Conservation (phyloP, 225 moss, liverwort and hornwort genomes). For the Thuidium tamariscinum region DNA sequence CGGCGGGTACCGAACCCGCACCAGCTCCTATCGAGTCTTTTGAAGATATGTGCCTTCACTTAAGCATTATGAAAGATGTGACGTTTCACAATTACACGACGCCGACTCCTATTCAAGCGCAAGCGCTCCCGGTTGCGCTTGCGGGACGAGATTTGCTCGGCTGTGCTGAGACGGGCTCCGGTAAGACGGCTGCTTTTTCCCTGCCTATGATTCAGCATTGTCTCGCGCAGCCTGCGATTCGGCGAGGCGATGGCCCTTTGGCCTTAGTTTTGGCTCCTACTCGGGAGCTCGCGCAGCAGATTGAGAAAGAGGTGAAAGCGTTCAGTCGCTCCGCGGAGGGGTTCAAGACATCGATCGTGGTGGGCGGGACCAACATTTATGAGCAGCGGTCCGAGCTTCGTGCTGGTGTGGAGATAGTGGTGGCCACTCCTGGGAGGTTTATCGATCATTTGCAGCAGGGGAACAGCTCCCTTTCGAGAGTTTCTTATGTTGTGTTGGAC, state of each 20-base stretch:
- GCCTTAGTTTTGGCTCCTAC: constrained; percentile 93
- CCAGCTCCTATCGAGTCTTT: constrained; percentile 95
- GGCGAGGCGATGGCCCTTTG: constrained; percentile 86
- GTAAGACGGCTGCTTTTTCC: constrained; percentile 95
- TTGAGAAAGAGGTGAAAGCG: constrained; percentile 98
- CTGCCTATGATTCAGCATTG: constrained; percentile 99
- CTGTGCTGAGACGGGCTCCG: constrained; percentile 96
- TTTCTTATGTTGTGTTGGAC: constrained; percentile 90
- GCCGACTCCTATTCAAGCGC: constrained; percentile 93
- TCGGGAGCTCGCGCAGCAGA: constrained; percentile 98
- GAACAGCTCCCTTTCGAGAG: constrained; percentile 90
- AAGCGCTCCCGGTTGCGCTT: constrained; percentile 88
- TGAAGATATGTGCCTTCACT: constrained; percentile 92
- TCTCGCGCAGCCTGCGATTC: constrained; percentile 65
- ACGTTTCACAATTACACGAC: constrained; percentile 90
- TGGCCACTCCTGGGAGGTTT: constrained; percentile 95
- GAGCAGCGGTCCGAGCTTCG: constrained; percentile 97
- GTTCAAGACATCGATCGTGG: constrained; percentile 94
- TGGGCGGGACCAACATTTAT: constrained; percentile 90
- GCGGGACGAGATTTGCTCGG: constrained; percentile 76
- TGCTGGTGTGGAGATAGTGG: constrained; percentile 93
- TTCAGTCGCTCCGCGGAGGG: constrained; percentile 87
- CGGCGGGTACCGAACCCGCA: constrained; percentile 58
- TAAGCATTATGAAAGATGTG: constrained; percentile 96
- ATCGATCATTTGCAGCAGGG: constrained; percentile 99